Base-by-base conservation (phyloP, 2,329 filamentous ascomycete species). In the Claviceps humidiphila region DNA sequence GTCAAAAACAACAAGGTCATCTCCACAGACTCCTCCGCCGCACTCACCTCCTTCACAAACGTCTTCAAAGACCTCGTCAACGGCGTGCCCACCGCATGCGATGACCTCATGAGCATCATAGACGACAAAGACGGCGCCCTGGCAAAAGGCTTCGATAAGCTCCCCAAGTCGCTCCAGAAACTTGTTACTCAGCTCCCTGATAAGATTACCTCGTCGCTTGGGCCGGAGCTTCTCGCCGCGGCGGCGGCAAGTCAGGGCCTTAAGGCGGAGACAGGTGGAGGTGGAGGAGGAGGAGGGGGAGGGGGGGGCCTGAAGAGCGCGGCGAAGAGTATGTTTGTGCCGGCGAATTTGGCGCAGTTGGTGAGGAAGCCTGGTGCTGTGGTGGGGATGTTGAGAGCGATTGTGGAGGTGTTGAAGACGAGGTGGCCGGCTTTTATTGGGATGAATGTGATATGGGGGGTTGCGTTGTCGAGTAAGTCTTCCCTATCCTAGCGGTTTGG, bases 51-150 rank as follows among this genome's bases (percentile, higher is more conserved):
- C 56, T 98, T 98, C 74, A 94, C 89, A 1, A 75, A 89, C 52
- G 84, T 96, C 38, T 85, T 98, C 63, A 93, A 91, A 64, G 93
- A 98, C 65, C 78, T 96, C 16, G 80, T 93, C 61, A 90, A 89
- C 64, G 93, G 93, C 56, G 93, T 89, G 1, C 93, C 93, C 3
- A 96, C 91, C 0, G 93, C 93, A 2, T 95, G 94, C 67, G 78
- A 85, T 63, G 93, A 98, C 65, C 82, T 98, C n/a, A 81, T 74
- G 2, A 61, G 64, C 14, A 74, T 85, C 22, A 67, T 84, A 44
- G 77, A 82, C 54, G 78, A 83, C 62, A 74, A 74, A 55, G 78
- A 84, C 61, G 76, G 77, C 54, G 70, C 74, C n/a, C 71, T 84
- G n/a, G 71, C 74, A 42, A 73, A 74, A 53, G 74, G 74, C 54